phyloP scores from a whole-genome alignment of 1,284 basidiomycete genomes.

The Paramarasmius palmivorus region DNA sequence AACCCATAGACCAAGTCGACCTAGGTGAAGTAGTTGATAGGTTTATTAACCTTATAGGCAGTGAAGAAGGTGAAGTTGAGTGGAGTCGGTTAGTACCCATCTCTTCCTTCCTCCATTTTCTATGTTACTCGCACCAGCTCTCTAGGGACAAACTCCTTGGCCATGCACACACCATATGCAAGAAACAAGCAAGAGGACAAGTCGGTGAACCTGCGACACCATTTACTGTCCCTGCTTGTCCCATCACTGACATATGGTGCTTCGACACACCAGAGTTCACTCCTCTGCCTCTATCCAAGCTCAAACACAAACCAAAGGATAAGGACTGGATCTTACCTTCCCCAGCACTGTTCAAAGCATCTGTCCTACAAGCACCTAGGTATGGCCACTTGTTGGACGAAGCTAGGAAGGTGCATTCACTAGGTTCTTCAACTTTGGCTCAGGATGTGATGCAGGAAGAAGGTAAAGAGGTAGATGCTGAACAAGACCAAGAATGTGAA shows the following conservation, averaged over 20 bases:
- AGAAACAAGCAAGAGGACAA: slow-evolving; percentile 59
- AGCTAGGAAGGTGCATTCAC: slow-evolving; percentile 40
- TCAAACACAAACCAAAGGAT: slow-evolving; percentile 8
- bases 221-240: slow-evolving; percentile 23
- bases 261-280: slow-evolving; percentile 55
- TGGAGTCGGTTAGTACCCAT: slow-evolving; percentile 8
- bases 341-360: slow-evolving; percentile 34
- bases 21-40: slow-evolving; percentile 55
- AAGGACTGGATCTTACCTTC: slow-evolving; percentile 24
- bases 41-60: slow-evolving; percentile 50
- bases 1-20: slow-evolving; percentile 44
- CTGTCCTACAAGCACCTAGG: slow-evolving; percentile 46
- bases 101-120: slow-evolving; percentile 3
- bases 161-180: slow-evolving; percentile 56
- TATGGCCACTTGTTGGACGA: slow-evolving; percentile 62
- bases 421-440: slow-evolving; percentile 8
- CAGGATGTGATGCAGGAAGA: neutral
- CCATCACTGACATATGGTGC: too few species aligned
- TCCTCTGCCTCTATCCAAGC: slow-evolving; percentile 36
- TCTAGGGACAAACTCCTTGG: slow-evolving; percentile 53
- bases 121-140: neutral
- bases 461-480: neutral
- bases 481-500: slow-evolving; percentile 10
- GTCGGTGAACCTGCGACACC: slow-evolving; percentile 51
- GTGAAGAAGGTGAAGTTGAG: slow-evolving; percentile 32